Conservation (phyloP, 2,329 filamentous ascomycete genomes). For the Apiospora aurea region DNA sequence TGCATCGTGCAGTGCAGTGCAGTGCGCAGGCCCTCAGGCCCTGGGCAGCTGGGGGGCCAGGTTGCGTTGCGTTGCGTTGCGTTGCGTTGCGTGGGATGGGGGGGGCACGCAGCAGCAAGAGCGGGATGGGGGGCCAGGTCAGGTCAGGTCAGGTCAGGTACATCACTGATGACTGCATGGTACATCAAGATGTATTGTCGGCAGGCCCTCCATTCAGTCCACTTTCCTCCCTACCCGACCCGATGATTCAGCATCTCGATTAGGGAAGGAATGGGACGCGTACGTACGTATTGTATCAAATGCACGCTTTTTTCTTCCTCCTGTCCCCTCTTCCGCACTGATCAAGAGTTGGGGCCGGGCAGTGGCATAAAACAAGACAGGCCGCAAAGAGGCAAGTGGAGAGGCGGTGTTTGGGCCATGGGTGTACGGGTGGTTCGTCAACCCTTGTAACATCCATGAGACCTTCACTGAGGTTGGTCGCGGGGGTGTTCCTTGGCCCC, state of each 20-base stretch:
- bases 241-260: slow-evolving; percentile 7
- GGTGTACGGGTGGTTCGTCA: slow-evolving; percentile 13
- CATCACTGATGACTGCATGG: not conserved
- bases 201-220: not conserved
- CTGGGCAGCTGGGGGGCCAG: not conserved
- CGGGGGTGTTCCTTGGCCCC: slow-evolving; percentile 18
- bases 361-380: slow-evolving; percentile 18
- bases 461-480: slow-evolving; percentile 16
- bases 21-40: slow-evolving; percentile 5
- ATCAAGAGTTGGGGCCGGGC: not conserved
- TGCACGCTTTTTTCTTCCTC: not conserved
- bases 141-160: not conserved
- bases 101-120: slow-evolving; percentile 12
- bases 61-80: slow-evolving; percentile 20
- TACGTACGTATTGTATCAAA: slow-evolving; percentile 19
- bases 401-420: slow-evolving; percentile 13
- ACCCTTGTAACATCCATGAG: slow-evolving; percentile 17
- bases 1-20: slow-evolving; percentile 5
- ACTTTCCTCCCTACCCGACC: not conserved
- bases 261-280: not conserved
- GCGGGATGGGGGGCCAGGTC: slow-evolving; percentile 1
- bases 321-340: not conserved
- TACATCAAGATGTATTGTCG: not conserved
- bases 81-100: slow-evolving; percentile 10
- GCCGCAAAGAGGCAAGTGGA: slow-evolving; percentile 12